phyloP scores from a whole-genome alignment of 352 stramenopile species.

The Thalassiosira livingstoniorum region DNA sequence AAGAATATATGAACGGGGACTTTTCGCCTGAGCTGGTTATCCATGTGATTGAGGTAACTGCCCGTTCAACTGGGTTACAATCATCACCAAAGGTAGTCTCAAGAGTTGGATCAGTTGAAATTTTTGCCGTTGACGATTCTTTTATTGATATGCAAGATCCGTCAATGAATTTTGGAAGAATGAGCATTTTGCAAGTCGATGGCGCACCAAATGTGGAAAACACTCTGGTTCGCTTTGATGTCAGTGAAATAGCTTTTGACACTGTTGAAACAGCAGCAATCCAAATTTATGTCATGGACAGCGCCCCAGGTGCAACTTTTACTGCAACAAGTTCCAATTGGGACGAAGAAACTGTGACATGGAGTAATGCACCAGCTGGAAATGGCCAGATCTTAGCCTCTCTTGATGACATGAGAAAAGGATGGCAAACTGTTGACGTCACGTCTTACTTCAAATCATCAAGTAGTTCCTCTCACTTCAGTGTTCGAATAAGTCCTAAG shows the following conservation, averaged over 20 bases:
- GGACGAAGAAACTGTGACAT: neutral
- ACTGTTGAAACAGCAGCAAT: neutral
- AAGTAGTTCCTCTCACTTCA: neutral
- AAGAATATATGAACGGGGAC: constrained; percentile 14
- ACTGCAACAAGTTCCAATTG: neutral
- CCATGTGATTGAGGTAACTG: constrained; percentile 1
- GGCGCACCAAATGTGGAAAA: neutral
- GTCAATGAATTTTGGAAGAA: neutral
- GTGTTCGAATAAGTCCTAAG: neutral
- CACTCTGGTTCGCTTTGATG: constrained; percentile 3
- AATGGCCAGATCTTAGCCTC: neutral
- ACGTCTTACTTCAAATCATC: neutral
- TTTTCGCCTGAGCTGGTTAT: constrained; percentile 8
- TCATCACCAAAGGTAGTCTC: neutral
- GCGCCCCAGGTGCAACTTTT: neutral
- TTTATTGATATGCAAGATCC: neutral
- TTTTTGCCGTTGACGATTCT: neutral
- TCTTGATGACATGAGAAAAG: neutral
- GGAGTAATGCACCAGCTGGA: neutral
- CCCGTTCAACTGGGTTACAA: neutral
- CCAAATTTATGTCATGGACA: constrained; percentile 1
- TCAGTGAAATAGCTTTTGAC: neutral
- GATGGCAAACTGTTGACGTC: neutral
- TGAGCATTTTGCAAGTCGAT: neutral
- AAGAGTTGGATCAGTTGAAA: neutral